phyloP scores from a whole-genome alignment of 257 asterid genomes.

The Nicotiana sylvestris region DNA sequence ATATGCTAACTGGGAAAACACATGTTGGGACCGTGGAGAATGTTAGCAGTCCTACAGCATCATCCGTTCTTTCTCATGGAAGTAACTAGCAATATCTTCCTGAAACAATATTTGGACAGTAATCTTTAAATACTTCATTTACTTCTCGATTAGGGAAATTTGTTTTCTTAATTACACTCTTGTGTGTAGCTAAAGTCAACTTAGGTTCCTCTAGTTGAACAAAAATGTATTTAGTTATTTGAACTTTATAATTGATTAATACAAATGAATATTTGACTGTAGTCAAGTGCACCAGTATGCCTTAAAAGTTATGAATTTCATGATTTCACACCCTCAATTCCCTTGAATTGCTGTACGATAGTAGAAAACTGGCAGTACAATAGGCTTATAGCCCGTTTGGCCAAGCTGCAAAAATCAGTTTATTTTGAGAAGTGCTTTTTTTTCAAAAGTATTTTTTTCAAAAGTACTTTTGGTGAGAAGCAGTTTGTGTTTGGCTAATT shows the following conservation, averaged over 20 bases:
- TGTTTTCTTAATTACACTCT: neutral
- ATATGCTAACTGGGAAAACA: slow-evolving; percentile 67
- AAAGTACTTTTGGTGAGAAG: too few relatives aligned
- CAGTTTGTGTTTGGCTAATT: too few relatives aligned
- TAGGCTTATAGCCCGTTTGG: too few relatives aligned
- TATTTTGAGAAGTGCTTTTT: too few relatives aligned
- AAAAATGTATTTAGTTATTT: neutral
- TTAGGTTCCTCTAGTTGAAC: neutral
- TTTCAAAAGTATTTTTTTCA: too few relatives aligned
- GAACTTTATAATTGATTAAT: neutral
- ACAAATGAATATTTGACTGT: neutral
- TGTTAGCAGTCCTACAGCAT: slow-evolving; percentile 58
- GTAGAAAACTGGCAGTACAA: too few relatives aligned
- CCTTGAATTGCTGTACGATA: too few relatives aligned
- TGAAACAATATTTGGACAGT: neutral
- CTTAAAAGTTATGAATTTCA: too few relatives aligned
- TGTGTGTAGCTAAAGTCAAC: neutral
- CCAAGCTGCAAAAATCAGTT: too few relatives aligned
- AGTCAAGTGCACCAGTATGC: neutral
- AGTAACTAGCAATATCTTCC: slow-evolving; percentile 20
- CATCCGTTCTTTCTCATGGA: slow-evolving; percentile 73
- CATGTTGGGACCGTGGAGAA: slow-evolving; percentile 44
- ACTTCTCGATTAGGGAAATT: neutral
- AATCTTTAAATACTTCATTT: neutral
- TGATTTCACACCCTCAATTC: too few relatives aligned